Evolutionary conservation across 805 yeast genomes (phyloP).

Genomic region (Barnettozyma vustinii): DNA sequence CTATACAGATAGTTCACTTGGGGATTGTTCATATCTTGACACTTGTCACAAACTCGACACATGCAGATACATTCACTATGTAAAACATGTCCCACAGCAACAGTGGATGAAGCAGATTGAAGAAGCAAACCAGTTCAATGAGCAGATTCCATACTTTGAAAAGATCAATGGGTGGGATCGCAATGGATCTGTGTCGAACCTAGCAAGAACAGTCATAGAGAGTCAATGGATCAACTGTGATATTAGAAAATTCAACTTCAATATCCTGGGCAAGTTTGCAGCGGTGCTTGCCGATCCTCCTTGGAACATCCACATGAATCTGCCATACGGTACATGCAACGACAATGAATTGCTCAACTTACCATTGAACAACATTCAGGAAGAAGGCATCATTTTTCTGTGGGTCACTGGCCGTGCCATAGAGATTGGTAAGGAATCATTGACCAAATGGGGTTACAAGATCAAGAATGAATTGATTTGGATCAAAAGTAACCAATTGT

Average conservation of each 20-base stretch:
- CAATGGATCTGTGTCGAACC: constrained; percentile 31
- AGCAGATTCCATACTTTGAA: constrained; percentile 17
- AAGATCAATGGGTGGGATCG: constrained; percentile 28
- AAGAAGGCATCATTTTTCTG: constrained; percentile 74
- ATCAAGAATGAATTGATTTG: constrained; percentile 79
- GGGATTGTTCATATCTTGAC: constrained; percentile 91
- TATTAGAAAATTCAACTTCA: constrained; percentile 66
- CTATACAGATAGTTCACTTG: constrained; percentile 66
- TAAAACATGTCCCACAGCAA: constrained; percentile 34
- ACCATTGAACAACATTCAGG: constrained; percentile 65
- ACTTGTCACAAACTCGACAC: constrained; percentile 83
- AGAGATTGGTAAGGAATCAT: constrained; percentile 77
- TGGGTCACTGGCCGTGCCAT: constrained; percentile 97
- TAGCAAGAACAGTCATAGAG: constrained; percentile 36
- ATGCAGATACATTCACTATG: constrained; percentile 81
- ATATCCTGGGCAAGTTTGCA: constrained; percentile 70
- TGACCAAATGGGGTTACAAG: constrained; percentile 76
- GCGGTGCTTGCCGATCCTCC: constrained; percentile 82
- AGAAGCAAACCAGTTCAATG: constrained; percentile 21
- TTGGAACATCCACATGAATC: constrained; percentile 92
- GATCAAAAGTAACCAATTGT: constrained; percentile 86
- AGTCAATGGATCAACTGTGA: constrained; percentile 90
- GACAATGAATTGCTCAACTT: constrained; percentile 68
- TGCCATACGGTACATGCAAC: constrained; percentile 71
- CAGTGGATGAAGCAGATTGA: constrained; percentile 19